Conservation (phyloP, 441 rosid genomes). For the Heliophila coronopifolia region DNA sequence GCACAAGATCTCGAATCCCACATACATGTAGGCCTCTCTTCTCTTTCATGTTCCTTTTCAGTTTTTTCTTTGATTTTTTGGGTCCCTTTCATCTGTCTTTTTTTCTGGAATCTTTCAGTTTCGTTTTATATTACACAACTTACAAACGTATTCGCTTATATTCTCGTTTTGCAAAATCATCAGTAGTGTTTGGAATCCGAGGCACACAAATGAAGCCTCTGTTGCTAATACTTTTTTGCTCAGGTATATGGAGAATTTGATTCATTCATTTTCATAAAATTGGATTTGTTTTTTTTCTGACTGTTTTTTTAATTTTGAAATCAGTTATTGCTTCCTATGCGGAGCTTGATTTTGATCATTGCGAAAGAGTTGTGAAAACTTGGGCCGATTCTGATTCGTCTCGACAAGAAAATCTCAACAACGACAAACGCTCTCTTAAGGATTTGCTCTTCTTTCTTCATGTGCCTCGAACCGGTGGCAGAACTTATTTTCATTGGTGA, state of each 20-base stretch:
- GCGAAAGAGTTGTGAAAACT: conserved; percentile 56
- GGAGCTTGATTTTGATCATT: conserved; percentile 45
- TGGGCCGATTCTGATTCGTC: conserved; percentile 65
- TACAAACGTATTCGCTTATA: too few species aligned
- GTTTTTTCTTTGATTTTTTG: too few species aligned
- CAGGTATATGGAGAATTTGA: conserved; percentile 35
- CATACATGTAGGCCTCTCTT: too few species aligned
- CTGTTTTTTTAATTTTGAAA: conserved; percentile 3
- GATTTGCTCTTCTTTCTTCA: conserved; percentile 90
- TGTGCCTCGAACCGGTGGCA: conserved; percentile 94
- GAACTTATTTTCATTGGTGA: conserved; percentile 89
- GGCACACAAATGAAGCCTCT: conserved; percentile 37
- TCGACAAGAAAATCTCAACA: conserved; percentile 38
- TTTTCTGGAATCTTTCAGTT: too few species aligned
- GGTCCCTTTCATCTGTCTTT: too few species aligned
- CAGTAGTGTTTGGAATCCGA: conserved; percentile 34
- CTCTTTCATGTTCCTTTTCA: too few species aligned
- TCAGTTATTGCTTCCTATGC: conserved; percentile 43
- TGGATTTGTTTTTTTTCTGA: background rate
- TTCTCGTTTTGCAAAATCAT: background rate
- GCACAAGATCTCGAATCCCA: too few species aligned
- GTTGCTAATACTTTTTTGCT: conserved; percentile 40
- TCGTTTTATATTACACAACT: too few species aligned
- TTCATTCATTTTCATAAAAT: background rate
- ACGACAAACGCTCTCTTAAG: conserved; percentile 54